These are phyloP conservation scores for Gaertneriomyces sp. DNA, from an alignment of 192 early-diverging fungal genomes.

Conservation along the genomic window DNA sequence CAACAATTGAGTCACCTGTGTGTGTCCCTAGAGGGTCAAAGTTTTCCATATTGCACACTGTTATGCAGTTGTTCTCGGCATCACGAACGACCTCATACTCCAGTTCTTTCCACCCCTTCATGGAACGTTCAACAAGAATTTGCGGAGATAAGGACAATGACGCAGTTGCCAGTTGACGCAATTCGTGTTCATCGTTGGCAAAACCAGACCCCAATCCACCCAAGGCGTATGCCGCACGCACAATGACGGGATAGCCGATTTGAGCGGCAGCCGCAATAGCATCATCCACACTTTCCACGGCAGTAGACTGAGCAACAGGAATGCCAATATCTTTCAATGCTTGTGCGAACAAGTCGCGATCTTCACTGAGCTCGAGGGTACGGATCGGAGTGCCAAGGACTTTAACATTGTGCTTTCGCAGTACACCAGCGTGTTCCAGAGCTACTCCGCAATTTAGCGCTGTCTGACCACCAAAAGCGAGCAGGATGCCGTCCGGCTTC, in stretches of 20 bases:
- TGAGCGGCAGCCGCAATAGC: conserved; percentile 77
- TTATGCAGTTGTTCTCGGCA: conserved; percentile 95
- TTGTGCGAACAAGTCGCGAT: conserved; percentile 92
- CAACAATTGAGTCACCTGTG: conserved; percentile 98
- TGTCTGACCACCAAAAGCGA: conserved; percentile 96
- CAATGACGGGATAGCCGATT: conserved; percentile 93
- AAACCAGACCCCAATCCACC: conserved; percentile 98
- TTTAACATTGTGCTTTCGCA: conserved; percentile 77
- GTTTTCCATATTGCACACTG: conserved; percentile 99
- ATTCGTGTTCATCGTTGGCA: conserved; percentile 69
- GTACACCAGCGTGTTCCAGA: conserved; percentile 76
- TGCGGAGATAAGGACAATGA: conserved; percentile 86
- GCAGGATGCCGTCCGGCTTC: conserved; percentile 89
- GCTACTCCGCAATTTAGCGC: conserved; percentile 94
- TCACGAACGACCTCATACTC: conserved; percentile 99
- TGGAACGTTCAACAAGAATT: conserved; percentile 88
- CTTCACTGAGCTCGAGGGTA: conserved; percentile 87
- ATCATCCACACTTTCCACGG: conserved; percentile 82
- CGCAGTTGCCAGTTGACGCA: conserved; percentile 75
- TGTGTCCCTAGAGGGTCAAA: conserved; percentile 98
- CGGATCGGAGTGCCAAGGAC: conserved; percentile 94
- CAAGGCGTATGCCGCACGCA: conserved; percentile 89
- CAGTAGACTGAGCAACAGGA: conserved; percentile 83
- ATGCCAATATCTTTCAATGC: conserved; percentile 86
- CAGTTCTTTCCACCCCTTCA: conserved; percentile 99